Evolutionary conservation across 768 basidiomycete genomes (phyloP), one percentile per base, ranked within the genome.

Genomic region (Saitozyma podzolica): DNA sequence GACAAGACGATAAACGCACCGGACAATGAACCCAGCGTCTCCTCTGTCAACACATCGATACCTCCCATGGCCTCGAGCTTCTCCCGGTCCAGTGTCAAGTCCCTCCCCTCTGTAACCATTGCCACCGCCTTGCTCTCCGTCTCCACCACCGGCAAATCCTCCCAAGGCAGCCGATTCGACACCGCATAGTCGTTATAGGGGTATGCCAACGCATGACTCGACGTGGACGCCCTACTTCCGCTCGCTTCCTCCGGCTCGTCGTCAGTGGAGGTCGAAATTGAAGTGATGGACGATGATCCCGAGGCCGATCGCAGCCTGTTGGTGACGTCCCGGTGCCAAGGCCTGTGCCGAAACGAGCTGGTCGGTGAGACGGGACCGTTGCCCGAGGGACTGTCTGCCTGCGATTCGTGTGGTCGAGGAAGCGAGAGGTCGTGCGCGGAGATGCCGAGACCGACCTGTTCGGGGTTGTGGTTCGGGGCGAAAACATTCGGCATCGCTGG

Each of bases 1-100:
- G 29, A 29, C 2, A 9, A 19, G 51, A 45, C 6, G 41, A 19
- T 17, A 11, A 50, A 48, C 87, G 70, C 75, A 94, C 92, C 93
- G 43, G 63, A 57, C 50, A 77, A 56, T 8, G 70, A 64, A 8
- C 61, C 54, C 41, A 77, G 69, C 14, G 66, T 62, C 9, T 71
- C 72, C 13, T 68, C 64, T 8, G 62, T 70, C 58, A 78, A 51
- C 8, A 57, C 63, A 10, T 62, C 67, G 6, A 76, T 51, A 0
- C 76, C 78, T n/a, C 78, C 78, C 66, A 75, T 64, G 8, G 52
- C 62, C 9, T 64, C 61, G 10, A 79, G 52, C 48, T 59, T 66
- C 40, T 50, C 62, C 20, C 58, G 54, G 54, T 79, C 69, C 17
- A 79, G 54, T 6, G 72, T 68, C 49, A 61, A 70, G 13, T 73